Conservation (phyloP, 2,329 filamentous ascomycete species). For the Colletotrichum destructivum region DNA sequence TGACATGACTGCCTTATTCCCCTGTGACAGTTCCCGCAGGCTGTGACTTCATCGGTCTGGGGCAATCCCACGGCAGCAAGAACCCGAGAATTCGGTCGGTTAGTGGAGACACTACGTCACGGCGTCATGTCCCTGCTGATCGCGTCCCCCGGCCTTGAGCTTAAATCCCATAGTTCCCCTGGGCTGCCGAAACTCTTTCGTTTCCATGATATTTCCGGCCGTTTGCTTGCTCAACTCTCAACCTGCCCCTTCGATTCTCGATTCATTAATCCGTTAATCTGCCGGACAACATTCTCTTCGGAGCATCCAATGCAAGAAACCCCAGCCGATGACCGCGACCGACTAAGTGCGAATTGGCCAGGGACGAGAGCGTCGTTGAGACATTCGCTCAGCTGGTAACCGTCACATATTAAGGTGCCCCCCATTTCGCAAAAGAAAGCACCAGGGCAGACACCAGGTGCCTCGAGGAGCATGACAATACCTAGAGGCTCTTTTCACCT, state of each 20-base stretch:
- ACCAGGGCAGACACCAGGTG: not conserved
- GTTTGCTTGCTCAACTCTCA: not conserved
- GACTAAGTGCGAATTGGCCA: not conserved
- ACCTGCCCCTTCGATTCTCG: not conserved
- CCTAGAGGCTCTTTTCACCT: not conserved
- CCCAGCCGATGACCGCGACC: too few species aligned
- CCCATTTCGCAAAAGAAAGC: not conserved
- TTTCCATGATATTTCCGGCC: constrained; percentile 20
- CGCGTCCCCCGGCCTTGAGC: constrained; percentile 9
- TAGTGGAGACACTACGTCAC: constrained; percentile 39
- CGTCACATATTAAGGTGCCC: not conserved
- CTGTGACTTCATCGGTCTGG: constrained; percentile 26
- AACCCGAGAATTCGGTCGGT: constrained; percentile 23
- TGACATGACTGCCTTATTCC: not conserved
- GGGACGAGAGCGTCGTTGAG: constrained; percentile 1
- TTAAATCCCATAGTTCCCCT: constrained; percentile 22
- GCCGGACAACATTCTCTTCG: too few species aligned
- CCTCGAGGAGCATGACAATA: not conserved
- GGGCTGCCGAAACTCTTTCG: constrained; percentile 5
- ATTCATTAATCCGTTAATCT: too few species aligned
- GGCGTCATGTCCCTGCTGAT: constrained; percentile 19
- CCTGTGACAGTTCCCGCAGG: not conserved
- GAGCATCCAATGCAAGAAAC: too few species aligned
- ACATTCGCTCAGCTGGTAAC: constrained; percentile 13
- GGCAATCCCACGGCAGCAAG: constrained; percentile 27